A percentile compares a stretch with the other conserved stretches of the same genome.
Conservation (phyloP, 2,329 filamentous ascomycete species). For the Aspergillus pseudonomiae region DNA sequence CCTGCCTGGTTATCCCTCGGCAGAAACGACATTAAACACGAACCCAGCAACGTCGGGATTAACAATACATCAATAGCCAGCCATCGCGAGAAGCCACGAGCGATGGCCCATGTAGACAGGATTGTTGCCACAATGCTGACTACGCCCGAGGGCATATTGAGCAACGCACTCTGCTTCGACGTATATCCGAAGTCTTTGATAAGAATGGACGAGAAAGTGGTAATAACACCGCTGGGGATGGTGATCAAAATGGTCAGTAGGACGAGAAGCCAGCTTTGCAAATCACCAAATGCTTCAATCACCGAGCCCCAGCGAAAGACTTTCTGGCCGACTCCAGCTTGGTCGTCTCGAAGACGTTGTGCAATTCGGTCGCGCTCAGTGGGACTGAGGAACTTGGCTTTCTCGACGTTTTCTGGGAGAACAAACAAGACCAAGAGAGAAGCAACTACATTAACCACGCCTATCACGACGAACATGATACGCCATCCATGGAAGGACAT, state of each 20-base stretch:
- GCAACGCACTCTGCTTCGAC: slow-evolving; percentile 44
- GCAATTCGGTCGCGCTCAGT: slow-evolving; percentile 22
- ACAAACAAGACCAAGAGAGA: slow-evolving; percentile 24
- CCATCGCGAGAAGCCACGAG: slow-evolving; percentile 44
- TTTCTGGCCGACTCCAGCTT: slow-evolving; percentile 24
- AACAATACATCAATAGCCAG: slow-evolving; percentile 46
- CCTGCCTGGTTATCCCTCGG: slow-evolving; percentile 42
- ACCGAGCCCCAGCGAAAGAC: slow-evolving; percentile 28
- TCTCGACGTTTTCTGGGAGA: slow-evolving; percentile 24
- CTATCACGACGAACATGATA: slow-evolving; percentile 34
- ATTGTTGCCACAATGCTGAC: slow-evolving; percentile 45
- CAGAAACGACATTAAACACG: slow-evolving; percentile 41
- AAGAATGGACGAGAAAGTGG: slow-evolving; percentile 49
- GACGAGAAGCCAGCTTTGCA: slow-evolving; percentile 27
- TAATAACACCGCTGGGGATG: slow-evolving; percentile 50
- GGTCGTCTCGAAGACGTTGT: slow-evolving; percentile 22
- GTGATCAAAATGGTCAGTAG: slow-evolving; percentile 37
- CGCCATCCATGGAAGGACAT: slow-evolving; percentile 29
- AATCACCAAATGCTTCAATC: slow-evolving; percentile 21
- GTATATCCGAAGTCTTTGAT: slow-evolving; percentile 48
- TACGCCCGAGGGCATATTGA: slow-evolving; percentile 50
- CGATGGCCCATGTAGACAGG: slow-evolving; percentile 42
- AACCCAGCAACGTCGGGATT: slow-evolving; percentile 50
- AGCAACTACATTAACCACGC: slow-evolving; percentile 27
- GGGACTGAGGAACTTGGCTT: slow-evolving; percentile 27